Evolutionary conservation across 176 grass and related monocot species (phyloP), one percentile per base, ranked within the genome.

Genomic region (Hyparrhenia diplandra): DNA sequence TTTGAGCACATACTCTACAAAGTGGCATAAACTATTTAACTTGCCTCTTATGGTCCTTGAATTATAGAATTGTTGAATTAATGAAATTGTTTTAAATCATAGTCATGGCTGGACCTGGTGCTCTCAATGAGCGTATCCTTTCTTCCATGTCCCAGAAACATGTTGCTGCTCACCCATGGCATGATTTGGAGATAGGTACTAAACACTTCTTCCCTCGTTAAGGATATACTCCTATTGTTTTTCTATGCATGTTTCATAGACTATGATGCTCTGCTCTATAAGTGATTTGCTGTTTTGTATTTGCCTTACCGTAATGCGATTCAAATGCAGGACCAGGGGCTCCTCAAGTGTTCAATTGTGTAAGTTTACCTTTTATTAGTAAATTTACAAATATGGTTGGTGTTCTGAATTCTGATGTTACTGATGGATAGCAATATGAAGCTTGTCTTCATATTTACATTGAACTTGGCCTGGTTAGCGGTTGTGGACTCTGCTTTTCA

Each of bases 151-250:
- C 90, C 45, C 81, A 87, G 12, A 94, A 60, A 35, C 91, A 87
- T 14, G 78, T 98, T 63, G 92, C 95, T 54, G 95, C 95, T 85
- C 95, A 98, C 77, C 95, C 95, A 71, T 98, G 95, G 95, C 95
- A 98, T 30, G 95, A 98, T 80, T 61, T 98, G 69, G 95, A 98
- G 85, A 91, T 98, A 88, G 95, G 95, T 98, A 72, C 66, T 80
- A 52, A 66, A 45, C 23, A 10, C 47, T 36, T 13, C 2, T 52
- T 47, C 24, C 34, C 28, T 75, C 1, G 25, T 49, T 51, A 58
- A 65, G 27, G 35, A 79, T 51, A 34, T 41, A 45, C 8, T n/a
- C 51, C 20, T 21, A 21, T 46, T 37, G 16, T 28, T 69, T 64
- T 72, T 14, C 10, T 54, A 54, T 64, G 51, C 73, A 83, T 55